phyloP scores from a whole-genome alignment of 495 filamentous ascomycete species.

The Penicillium chermesinum region DNA sequence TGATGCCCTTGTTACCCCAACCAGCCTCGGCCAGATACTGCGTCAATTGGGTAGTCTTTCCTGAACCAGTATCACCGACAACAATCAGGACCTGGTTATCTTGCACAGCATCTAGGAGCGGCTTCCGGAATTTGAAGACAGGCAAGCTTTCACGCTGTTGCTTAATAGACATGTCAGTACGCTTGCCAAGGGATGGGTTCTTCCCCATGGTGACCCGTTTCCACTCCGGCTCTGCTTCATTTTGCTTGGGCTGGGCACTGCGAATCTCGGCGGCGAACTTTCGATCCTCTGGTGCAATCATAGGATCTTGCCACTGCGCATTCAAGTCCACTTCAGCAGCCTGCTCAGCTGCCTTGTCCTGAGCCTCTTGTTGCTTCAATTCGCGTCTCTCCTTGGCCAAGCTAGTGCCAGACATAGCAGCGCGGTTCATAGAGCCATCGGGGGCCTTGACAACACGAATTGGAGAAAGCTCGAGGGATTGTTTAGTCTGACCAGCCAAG shows the following conservation, averaged over 20 bases:
- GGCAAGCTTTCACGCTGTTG: slow-evolving; percentile 88
- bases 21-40: slow-evolving; percentile 93
- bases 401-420: slow-evolving; percentile 85
- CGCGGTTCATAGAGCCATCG: slow-evolving; percentile 90
- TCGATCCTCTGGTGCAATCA: slow-evolving; percentile 75
- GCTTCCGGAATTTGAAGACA: slow-evolving; percentile 83
- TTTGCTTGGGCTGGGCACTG: slow-evolving; percentile 49
- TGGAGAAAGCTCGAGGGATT: slow-evolving; percentile 87
- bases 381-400: slow-evolving; percentile 91
- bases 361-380: slow-evolving; percentile 78
- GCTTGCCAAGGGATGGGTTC: slow-evolving; percentile 76
- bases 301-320: slow-evolving; percentile 94
- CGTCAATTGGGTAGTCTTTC: slow-evolving; percentile 95
- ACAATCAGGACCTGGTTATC: slow-evolving; percentile 93
- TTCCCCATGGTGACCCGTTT: slow-evolving; percentile 78
- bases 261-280: slow-evolving; percentile 85
- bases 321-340: slow-evolving; percentile 77
- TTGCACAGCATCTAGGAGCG: slow-evolving; percentile 80
- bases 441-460: slow-evolving; percentile 96
- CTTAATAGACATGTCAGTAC: slow-evolving; percentile 90
- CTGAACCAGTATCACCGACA: slow-evolving; percentile 94
- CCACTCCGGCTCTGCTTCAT: slow-evolving; percentile 83
- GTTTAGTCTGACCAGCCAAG: slow-evolving; percentile 91
- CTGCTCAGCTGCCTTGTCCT: slow-evolving; percentile 75
- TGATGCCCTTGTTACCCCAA: slow-evolving; percentile 83